Evolutionary conservation across 192 early-diverging fungal genomes (phyloP).

Genomic region (Obelidium mucronatum): DNA sequence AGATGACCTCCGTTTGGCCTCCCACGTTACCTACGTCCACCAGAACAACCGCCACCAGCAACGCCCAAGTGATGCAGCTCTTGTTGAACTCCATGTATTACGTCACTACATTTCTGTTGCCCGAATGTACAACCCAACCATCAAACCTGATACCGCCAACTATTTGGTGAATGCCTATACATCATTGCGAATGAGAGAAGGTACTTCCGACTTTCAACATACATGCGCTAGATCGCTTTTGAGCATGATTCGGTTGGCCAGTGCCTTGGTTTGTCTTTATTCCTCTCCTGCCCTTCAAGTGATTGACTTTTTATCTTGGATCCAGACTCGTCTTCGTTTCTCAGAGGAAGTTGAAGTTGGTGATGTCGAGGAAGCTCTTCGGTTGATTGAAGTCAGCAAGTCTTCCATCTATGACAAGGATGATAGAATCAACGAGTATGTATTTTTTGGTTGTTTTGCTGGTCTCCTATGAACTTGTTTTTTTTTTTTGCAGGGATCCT

Average conservation of each 20-base stretch:
- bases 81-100: conserved; percentile 79
- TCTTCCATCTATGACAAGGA: conserved; percentile 76
- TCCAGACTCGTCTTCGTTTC: conserved; percentile 78
- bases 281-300: background rate
- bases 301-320: background rate
- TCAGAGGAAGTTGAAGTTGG: conserved; percentile 67
- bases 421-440: conserved; percentile 42
- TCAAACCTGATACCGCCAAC: conserved; percentile 79
- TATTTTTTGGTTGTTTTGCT: conserved; percentile 9
- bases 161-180: conserved; percentile 87
- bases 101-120: conserved; percentile 90
- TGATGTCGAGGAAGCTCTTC: conserved; percentile 89
- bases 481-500: conserved; percentile 54
- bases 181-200: conserved; percentile 6
- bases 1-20: conserved; percentile 79
- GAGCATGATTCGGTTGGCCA: conserved; percentile 83
- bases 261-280: conserved; percentile 61
- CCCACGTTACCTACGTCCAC: conserved; percentile 95
- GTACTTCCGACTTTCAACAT: conserved; percentile 72
- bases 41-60: conserved; percentile 78
- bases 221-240: conserved; percentile 86
- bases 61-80: conserved; percentile 63
- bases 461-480: conserved; percentile 6
- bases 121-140: conserved; percentile 71
- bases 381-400: conserved; percentile 91